Evolutionary conservation across 2,329 filamentous ascomycete genomes (phyloP), one percentile per base, ranked within the genome.

Genomic region (Thermoascus crustaceus): DNA sequence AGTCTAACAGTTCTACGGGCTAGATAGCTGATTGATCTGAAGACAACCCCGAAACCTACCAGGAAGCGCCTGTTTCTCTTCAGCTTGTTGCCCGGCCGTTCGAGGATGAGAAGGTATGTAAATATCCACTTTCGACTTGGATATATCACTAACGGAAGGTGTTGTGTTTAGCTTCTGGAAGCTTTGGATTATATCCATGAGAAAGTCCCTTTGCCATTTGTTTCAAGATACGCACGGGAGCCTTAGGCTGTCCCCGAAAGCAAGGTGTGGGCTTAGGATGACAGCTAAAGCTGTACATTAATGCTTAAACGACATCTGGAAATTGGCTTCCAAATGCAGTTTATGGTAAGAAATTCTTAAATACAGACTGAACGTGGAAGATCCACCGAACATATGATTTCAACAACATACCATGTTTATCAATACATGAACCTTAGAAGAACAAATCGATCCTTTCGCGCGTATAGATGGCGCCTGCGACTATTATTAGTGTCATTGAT

Each of bases 81-180:
- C 73, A 77, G 47, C 48, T 77, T 14, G 69, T 77, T 5, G 72
- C 68, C 1, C 56, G 71, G 38, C 58, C 67, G 30, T 67, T 69
- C 37, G 64, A 73, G 30, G 74, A 78, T 41, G 73, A 76, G 49
- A 73, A 75, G 51, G 49, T 74, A 20, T 21, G 17, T n/a, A n/a
- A n/a, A n/a, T n/a, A n/a, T n/a, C n/a, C n/a, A n/a, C n/a, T n/a
- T n/a, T n/a, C n/a, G n/a, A n/a, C 8, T 20, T 21, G 4, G 14
- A 18, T 4, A 4, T 19, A 32, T 11, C 13, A 19, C 10, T 24
- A 18, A 20, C 33, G 33, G n/a, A 37, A 10, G 4, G 18, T 4
- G 8, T 2, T 9, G 7, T 29, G 4, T 30, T 21, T 19, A 40
- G 38, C 23, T 40, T 13, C 38, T 40, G 18, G 38, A 40, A 30